Conservation (phyloP, 768 basidiomycete species). For the Pholiota molesta region DNA sequence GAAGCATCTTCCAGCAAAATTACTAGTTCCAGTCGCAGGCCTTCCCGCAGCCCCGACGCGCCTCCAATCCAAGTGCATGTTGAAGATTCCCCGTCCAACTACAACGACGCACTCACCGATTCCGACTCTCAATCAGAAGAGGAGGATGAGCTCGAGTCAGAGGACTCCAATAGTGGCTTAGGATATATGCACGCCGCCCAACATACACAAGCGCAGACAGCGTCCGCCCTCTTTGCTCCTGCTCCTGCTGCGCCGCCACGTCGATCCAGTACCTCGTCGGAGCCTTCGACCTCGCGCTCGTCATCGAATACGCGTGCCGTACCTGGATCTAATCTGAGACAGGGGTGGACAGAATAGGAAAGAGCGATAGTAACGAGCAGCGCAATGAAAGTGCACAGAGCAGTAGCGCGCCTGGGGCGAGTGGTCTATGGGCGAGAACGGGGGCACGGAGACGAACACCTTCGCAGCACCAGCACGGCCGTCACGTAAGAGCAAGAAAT, state of each 20-base stretch:
- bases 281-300: not conserved
- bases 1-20: not conserved
- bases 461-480: constrained; percentile 21
- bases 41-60: not conserved
- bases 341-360: not conserved
- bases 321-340: not conserved
- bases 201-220: not conserved
- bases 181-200: not conserved
- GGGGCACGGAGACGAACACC: not conserved
- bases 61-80: not conserved
- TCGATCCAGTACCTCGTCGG: not conserved
- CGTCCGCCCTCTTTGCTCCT: not conserved
- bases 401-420: too few species aligned
- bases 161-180: not conserved
- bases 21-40: not conserved
- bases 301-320: not conserved
- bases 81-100: not conserved
- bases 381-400: too few species aligned
- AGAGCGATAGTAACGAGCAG: not conserved
- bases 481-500: constrained; percentile 22
- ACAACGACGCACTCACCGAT: not conserved
- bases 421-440: too few species aligned
- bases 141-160: not conserved
- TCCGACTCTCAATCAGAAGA: not conserved
- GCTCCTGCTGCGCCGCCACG: not conserved